Evolutionary conservation across 2,329 filamentous ascomycete species (phyloP), one percentile per base, ranked within the genome.

Genomic region (Tetracladium maxilliforme): DNA sequence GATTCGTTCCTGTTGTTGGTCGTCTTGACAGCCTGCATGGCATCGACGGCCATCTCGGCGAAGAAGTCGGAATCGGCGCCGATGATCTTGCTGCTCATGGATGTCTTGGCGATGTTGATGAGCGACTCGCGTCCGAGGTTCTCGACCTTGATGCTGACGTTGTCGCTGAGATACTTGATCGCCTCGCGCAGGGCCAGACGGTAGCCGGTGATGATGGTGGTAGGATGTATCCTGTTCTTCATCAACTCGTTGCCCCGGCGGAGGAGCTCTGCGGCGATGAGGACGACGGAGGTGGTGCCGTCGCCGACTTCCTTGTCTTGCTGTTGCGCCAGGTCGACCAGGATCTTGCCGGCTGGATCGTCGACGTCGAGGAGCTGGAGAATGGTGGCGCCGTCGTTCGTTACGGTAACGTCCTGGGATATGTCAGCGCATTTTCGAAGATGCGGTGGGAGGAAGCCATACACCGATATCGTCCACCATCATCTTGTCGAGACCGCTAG

Each of bases 401-500:
- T 98, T 30, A 98, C 90, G 32, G 90, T 98, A 31, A 98, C 90
- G 61, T 98, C 90, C 77, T 83, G 41, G 21, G 26, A n/a, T 17
- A 23, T 24, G 22, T 45, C 27, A 45, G 40, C 29, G 21, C 14
- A 16, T 17, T 15, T 27, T 28, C 21, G 19, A 27, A 28, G 24
- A 14, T 19, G 25, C 10, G 14, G 7, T 22, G 16, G n/a, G 15
- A 25, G 19, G 19, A 20, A 19, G 30, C 43, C 74, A 42, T 70
- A 83, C 78, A 47, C 90, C 90, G 52, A 98, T 95, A 51, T 98
- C 90, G 58, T 98, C 90, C 43, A 98, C 90, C 90, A 98, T 95
- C 90, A 98, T 98, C 70, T 98, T 98, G 53, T 98, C 90, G 38
- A 98, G 69, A 24, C 90, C 90, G 34, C 83, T 93, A 25, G 90